Evolutionary conservation across 345 rosid genomes (phyloP).

Genomic region (Anastatica hierochuntica): DNA sequence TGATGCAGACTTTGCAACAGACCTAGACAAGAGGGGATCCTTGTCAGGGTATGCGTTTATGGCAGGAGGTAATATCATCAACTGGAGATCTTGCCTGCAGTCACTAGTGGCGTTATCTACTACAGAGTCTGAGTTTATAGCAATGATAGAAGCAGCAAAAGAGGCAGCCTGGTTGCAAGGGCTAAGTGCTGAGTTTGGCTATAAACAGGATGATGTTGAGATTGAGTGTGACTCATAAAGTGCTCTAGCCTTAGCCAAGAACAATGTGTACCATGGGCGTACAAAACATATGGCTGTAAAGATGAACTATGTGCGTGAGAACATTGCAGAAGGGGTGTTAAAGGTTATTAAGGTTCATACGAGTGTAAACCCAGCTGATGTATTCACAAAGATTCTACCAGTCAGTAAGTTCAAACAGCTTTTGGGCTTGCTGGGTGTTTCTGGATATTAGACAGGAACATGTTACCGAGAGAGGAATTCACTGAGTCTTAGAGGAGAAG

Average conservation of each 20-base stretch:
- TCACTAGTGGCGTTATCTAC: background rate
- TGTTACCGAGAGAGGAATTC: too few relatives aligned
- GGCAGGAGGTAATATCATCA: background rate
- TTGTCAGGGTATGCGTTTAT: background rate
- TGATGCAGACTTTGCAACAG: background rate
- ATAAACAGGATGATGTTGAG: accelerated
- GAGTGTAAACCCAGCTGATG: background rate
- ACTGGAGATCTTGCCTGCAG: background rate
- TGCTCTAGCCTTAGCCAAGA: background rate
- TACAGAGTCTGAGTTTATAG: background rate
- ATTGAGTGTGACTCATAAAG: background rate
- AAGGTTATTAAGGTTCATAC: background rate
- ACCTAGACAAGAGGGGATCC: background rate
- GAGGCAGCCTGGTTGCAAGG: background rate
- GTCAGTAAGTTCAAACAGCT: too few relatives aligned
- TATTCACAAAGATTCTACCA: background rate
- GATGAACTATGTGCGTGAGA: background rate
- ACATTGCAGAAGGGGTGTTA: background rate
- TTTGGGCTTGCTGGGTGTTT: too few relatives aligned
- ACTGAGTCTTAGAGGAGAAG: too few relatives aligned
- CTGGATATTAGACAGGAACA: too few relatives aligned
- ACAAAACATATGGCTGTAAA: background rate
- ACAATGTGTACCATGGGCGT: background rate
- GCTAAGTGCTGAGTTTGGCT: background rate
- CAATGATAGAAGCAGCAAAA: background rate